phyloP scores from a whole-genome alignment of 768 basidiomycete species.

The Chalciporus sphaerocephalus region DNA sequence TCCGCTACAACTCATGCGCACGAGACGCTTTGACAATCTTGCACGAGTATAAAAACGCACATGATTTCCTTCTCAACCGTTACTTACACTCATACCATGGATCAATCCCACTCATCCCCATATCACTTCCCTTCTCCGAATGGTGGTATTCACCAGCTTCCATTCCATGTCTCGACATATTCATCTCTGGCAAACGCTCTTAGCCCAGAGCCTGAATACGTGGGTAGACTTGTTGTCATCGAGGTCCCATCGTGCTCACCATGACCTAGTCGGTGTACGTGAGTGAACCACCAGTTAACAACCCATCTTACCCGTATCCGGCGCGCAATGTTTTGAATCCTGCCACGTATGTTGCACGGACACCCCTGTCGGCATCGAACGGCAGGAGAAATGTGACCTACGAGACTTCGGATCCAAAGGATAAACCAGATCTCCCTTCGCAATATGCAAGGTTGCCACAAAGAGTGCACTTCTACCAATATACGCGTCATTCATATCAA shows the following conservation, averaged over 20 bases:
- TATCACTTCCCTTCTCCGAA: constrained; percentile 23
- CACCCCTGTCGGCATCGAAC: constrained; percentile 7
- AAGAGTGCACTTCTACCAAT: constrained; percentile 13
- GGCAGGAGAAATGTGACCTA: not conserved
- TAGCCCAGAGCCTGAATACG: constrained; percentile 11
- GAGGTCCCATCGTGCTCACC: not conserved
- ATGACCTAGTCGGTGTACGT: constrained; percentile 17
- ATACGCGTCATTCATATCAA: constrained; percentile 6
- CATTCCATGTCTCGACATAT: constrained; percentile 16
- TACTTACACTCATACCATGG: constrained; percentile 15
- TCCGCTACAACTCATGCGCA: not conserved
- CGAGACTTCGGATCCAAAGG: constrained; percentile 4
- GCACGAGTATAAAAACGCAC: constrained; percentile 19
- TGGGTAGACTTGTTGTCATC: not conserved
- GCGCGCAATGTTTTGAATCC: constrained; percentile 28
- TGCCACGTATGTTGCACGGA: constrained; percentile 12
- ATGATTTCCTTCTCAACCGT: not conserved
- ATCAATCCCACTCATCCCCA: constrained; percentile 2
- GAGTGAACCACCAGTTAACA: constrained; percentile 13
- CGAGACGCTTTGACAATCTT: constrained; percentile 16
- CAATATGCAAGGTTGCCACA: constrained; percentile 21
- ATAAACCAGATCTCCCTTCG: not conserved
- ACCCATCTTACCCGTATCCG: constrained; percentile 27
- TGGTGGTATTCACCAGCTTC: constrained; percentile 11
- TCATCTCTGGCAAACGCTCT: constrained; percentile 24